These are phyloP conservation scores for Eustoma russellianum DNA, from an alignment of 257 asterid genomes.

Conservation along the genomic window DNA sequence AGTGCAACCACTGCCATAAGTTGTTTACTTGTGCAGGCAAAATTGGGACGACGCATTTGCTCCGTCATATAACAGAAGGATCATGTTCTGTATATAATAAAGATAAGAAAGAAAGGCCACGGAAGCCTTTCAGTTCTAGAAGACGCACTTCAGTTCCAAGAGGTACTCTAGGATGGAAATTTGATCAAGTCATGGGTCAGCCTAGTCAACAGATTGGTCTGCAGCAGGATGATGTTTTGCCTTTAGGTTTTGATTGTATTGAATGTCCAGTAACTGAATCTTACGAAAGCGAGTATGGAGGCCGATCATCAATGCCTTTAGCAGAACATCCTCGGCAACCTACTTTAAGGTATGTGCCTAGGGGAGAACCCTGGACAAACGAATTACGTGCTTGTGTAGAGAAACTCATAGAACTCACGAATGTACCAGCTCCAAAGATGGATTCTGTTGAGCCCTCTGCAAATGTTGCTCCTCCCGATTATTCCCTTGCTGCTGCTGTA, in stretches of 20 bases:
- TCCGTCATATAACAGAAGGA: constrained; percentile 75
- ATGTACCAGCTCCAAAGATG: constrained; percentile 34
- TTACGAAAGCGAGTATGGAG: constrained; percentile 24
- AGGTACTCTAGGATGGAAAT: constrained; percentile 41
- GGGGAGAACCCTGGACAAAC: constrained; percentile 55
- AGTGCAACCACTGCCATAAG: constrained; percentile 75
- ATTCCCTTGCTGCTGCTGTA: constrained; percentile 55
- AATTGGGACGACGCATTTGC: constrained; percentile 84
- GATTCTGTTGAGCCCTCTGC: constrained; percentile 7
- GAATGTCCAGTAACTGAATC: constrained; percentile 22
- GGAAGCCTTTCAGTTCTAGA: constrained; percentile 20
- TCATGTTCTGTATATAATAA: constrained; percentile 56
- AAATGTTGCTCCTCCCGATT: constrained; percentile 34
- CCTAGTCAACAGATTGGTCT: constrained; percentile 29
- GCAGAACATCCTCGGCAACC: constrained; percentile 37
- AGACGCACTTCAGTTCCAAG: constrained; percentile 30
- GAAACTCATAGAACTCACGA: constrained; percentile 57
- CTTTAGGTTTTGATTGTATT: constrained; percentile 24
- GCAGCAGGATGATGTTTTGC: constrained; percentile 36
- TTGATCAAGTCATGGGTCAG: constrained; percentile 33
- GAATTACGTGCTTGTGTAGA: constrained; percentile 56
- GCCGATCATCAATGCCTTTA: constrained; percentile 23
- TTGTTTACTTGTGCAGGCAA: constrained; percentile 61
- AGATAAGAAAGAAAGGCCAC: constrained; percentile 30
- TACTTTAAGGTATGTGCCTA: constrained; percentile 25